Evolutionary conservation across 495 filamentous ascomycete genomes (phyloP), one percentile per base, ranked within the genome.

Genomic region (Schizothecium vesticola): DNA sequence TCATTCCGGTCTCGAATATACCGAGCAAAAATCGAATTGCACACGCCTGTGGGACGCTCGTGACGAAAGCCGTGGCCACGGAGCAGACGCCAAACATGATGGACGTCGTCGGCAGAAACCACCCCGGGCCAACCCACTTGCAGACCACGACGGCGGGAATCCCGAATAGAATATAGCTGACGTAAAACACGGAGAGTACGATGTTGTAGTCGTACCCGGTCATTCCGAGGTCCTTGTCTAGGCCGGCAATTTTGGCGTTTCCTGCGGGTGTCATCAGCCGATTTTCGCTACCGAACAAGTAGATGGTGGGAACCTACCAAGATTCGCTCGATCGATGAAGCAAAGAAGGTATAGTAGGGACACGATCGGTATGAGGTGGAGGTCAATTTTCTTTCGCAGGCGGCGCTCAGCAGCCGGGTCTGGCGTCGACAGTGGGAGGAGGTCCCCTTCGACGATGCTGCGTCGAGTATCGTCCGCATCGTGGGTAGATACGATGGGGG

Each of bases 141-240:
- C 88, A 76, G 21, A 86, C 79, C 69, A 64, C 88, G 71, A 93
- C 93, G 24, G 90, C 91, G 57, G 90, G 71, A 0, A 91, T 89
- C 79, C 93, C 91, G 65, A 89, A 88, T 51, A 89, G 73, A 26
- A 89, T 80, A 77, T 94, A 94, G 21, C 88, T 91, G 60, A 92
- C 83, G 81, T 93, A 94, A 80, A 93, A 94, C 60, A 69, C 62
- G 13, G 65, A 69, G 56, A 71, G 59, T 28, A 68, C 59, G 23
- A 83, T 83, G 75, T 91, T 92, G 73, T 90, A 93, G 72, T 91
- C 85, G 26, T 80, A 79, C 13, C 81, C 73, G 4, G 80, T 84
- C 83, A 93, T 86, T 26, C 73, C 61, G 4, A 92, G 80, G 65
- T 86, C 82, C 26, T 79, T 75, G 55, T 86, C 74, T 5, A 93